phyloP scores from a whole-genome alignment of 192 early-diverging fungal species.

The Mortierella antarctica region DNA sequence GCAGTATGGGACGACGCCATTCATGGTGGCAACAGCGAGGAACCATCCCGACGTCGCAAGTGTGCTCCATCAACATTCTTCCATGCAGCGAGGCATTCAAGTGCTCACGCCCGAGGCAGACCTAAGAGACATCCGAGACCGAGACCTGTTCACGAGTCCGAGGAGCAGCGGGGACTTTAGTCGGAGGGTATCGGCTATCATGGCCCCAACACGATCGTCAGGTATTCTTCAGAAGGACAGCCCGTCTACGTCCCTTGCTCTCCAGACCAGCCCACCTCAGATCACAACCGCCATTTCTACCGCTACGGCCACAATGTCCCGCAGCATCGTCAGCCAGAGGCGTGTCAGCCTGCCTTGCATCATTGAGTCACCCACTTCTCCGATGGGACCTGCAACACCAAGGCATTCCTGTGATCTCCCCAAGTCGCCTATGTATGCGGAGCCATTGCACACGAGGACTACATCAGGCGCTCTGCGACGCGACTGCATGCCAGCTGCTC shows the following conservation, averaged over 20 bases:
- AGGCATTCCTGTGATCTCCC: constrained; percentile 43
- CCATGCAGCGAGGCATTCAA: constrained; percentile 43
- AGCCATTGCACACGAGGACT: not conserved
- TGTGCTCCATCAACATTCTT: constrained; percentile 25
- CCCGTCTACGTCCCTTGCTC: not conserved
- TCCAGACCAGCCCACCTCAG: not conserved
- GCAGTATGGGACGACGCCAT: constrained; percentile 62
- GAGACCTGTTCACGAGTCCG: constrained; percentile 29
- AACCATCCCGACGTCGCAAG: constrained; percentile 62
- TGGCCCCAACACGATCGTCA: constrained; percentile 10
- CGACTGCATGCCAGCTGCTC: too few species aligned
- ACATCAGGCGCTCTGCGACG: not conserved
- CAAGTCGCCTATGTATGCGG: constrained; percentile 14
- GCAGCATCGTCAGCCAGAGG: constrained; percentile 12
- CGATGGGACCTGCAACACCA: not conserved
- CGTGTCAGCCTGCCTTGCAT: constrained; percentile 43
- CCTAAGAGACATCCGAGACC: constrained; percentile 1
- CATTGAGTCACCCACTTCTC: constrained; percentile 37
- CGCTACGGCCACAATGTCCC: too few species aligned
- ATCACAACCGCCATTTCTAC: not conserved
- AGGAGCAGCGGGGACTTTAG: constrained; percentile 37
- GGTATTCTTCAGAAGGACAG: not conserved
- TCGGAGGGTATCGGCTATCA: constrained; percentile 28
- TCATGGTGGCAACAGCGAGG: constrained; percentile 60
- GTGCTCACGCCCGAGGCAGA: constrained; percentile 7